phyloP scores from a whole-genome alignment of 371 early-diverging fungal species.

The Circinella minor region DNA sequence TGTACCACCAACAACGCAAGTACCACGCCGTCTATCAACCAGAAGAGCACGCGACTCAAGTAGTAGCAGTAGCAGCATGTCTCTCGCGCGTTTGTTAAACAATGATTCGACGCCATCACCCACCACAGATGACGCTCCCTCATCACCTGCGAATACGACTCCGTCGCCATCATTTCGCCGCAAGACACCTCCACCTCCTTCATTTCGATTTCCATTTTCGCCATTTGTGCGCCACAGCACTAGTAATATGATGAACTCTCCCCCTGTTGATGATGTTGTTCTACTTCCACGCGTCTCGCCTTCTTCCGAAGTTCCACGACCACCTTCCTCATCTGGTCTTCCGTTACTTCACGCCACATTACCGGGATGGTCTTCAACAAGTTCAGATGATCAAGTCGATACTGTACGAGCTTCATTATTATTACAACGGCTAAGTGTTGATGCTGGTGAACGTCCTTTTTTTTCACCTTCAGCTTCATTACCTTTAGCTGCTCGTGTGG shows the following conservation, averaged over 20 bases:
- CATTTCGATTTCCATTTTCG: slow-evolving; percentile 9
- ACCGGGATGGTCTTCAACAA: slow-evolving; percentile 18
- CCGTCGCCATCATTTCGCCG: slow-evolving; percentile 1
- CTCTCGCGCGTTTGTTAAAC: slow-evolving; percentile 12
- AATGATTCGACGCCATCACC: slow-evolving; percentile 8
- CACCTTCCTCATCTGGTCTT: background rate
- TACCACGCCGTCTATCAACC: background rate
- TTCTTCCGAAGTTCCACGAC: background rate
- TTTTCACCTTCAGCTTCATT: slow-evolving; percentile 34
- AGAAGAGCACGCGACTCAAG: slow-evolving; percentile 6
- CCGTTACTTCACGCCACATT: slow-evolving; percentile 10
- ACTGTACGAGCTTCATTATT: slow-evolving; percentile 59
- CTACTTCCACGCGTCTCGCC: slow-evolving; percentile 10
- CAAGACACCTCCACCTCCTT: background rate
- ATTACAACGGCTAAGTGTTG: slow-evolving; percentile 60
- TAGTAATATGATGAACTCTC: too few relatives aligned
- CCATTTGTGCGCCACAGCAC: slow-evolving; percentile 6
- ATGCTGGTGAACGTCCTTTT: slow-evolving; percentile 55
- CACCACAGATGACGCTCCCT: slow-evolving; percentile 3
- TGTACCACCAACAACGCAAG: background rate
- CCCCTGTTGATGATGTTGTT: too few relatives aligned
- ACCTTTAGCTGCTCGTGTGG: slow-evolving; percentile 38
- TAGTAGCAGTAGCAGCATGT: slow-evolving; percentile 10
- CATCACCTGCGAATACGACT: slow-evolving; percentile 2
- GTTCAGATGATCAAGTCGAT: slow-evolving; percentile 49